Base-by-base conservation (phyloP, 2,329 filamentous ascomycete species). In the Fusarium devonianum region DNA sequence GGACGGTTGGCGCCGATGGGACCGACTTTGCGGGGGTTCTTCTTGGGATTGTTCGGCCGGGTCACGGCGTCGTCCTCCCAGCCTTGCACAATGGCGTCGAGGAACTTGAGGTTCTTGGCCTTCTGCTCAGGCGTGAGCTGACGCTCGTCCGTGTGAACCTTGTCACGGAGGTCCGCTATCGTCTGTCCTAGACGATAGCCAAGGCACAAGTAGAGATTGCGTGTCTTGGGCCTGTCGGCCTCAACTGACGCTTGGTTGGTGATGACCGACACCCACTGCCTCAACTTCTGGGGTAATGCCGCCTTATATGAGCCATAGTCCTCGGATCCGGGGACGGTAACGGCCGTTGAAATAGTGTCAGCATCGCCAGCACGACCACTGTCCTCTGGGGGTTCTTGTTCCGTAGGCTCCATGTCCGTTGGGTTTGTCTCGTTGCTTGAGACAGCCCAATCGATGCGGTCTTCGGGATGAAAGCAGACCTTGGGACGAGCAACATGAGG, bases 111-210 rank as follows among this genome's bases (percentile, higher is more conserved):
- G 26, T 61, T 62, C 4, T 35, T 12, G n/a, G 40, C 12, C 30
- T 49, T 50, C 4, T 45, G 34, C 10, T 35, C 30, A 2, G 39
- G 19, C 10, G 53, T 60, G n/a, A 63, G 56, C 14, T 30, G 22
- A 3, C 26, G 21, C 5, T 47, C 35, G 7, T 54, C 18, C 8
- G 16, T 25, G 21, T 44, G 18, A 41, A 40, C 16, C 42, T 43
- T 34, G 3, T 10, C 18, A 14, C 37, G 42, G 4, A 68, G 53
- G 5, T 47, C 33, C 4, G 32, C 42, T 16, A 70, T 53, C 4
- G 72, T 74, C 33, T 60, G 56, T 18, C 75, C 75, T 48, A 77
- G 67, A 28, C 75, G 73, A 51, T 68, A 76, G 16, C 69, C 72
- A 14, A 75, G 58, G 17, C 70, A 54, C 12, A 37, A 29, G 18